These are phyloP conservation scores for Podaxis carcinomalis DNA, from an alignment of 768 basidiomycete species.

Conservation along the genomic window DNA sequence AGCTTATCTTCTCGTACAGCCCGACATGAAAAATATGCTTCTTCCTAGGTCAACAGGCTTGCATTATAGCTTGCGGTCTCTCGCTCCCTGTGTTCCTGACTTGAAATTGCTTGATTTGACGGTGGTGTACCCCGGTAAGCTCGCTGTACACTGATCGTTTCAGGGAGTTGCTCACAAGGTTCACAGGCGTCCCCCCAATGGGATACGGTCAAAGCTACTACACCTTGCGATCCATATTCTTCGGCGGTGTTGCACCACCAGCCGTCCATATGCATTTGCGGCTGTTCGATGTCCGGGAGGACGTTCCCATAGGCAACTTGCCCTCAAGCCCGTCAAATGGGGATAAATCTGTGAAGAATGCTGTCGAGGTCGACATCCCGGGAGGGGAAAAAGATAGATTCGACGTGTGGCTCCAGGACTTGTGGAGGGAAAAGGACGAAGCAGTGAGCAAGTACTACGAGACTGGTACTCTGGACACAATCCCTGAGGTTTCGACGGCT, in stretches of 20 bases:
- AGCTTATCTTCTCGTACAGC: conserved; percentile 33
- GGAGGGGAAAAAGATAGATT: conserved; percentile 61
- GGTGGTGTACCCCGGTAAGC: conserved; percentile 80
- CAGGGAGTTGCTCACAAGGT: conserved; percentile 11
- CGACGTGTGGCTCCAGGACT: conserved; percentile 74
- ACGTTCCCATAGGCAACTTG: conserved; percentile 68
- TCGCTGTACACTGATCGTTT: neutral
- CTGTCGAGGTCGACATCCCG: conserved; percentile 46
- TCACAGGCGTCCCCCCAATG: conserved; percentile 66
- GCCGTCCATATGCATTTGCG: conserved; percentile 84
- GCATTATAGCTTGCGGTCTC: conserved; percentile 76
- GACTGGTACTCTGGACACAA: conserved; percentile 39
- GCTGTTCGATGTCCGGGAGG: conserved; percentile 60
- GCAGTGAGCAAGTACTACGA: conserved; percentile 65
- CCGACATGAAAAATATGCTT: conserved; percentile 75
- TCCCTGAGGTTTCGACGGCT: conserved; percentile 17
- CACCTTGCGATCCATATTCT: conserved; percentile 85
- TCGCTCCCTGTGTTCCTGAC: conserved; percentile 71
- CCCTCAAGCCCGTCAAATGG: conserved; percentile 30
- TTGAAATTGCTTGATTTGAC: conserved; percentile 89
- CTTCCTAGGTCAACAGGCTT: conserved; percentile 92
- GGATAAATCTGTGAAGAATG: conserved; percentile 23
- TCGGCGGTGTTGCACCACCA: conserved; percentile 77
- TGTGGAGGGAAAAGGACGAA: conserved; percentile 86
- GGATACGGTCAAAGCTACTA: conserved; percentile 88